phyloP scores from a whole-genome alignment of 331 rosid genomes.

The Malus hybrid region DNA sequence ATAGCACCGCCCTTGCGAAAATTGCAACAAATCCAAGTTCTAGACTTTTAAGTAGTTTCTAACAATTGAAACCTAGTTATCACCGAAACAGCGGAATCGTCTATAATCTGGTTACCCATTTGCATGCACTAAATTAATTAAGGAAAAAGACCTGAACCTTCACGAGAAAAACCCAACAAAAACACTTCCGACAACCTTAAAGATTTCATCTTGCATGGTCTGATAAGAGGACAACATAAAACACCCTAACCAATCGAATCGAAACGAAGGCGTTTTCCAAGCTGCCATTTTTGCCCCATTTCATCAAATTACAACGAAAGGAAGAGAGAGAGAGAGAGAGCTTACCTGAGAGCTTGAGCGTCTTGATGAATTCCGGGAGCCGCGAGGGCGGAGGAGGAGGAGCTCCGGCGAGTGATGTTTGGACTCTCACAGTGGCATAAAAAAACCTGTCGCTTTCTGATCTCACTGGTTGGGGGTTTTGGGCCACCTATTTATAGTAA shows the following conservation, averaged over 20 bases:
- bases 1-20: neutral
- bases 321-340: neutral
- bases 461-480: too few relatives aligned
- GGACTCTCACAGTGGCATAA: neutral
- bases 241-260: neutral
- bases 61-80: neutral
- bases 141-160: neutral
- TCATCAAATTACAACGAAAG: neutral
- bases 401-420: neutral
- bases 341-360: constrained; percentile 2
- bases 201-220: too few relatives aligned
- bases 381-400: too few relatives aligned
- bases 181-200: too few relatives aligned
- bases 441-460: too few relatives aligned
- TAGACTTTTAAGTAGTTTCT: neutral
- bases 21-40: neutral
- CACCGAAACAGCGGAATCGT: neutral
- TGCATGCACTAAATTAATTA: neutral
- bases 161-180: neutral
- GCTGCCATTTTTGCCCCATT: neutral
- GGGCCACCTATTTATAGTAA: too few relatives aligned
- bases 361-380: neutral
- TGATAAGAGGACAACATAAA: too few relatives aligned
- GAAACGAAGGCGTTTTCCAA: neutral
- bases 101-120: neutral